Conservation (phyloP, 257 asterid species). For the Primulina tabacum region DNA sequence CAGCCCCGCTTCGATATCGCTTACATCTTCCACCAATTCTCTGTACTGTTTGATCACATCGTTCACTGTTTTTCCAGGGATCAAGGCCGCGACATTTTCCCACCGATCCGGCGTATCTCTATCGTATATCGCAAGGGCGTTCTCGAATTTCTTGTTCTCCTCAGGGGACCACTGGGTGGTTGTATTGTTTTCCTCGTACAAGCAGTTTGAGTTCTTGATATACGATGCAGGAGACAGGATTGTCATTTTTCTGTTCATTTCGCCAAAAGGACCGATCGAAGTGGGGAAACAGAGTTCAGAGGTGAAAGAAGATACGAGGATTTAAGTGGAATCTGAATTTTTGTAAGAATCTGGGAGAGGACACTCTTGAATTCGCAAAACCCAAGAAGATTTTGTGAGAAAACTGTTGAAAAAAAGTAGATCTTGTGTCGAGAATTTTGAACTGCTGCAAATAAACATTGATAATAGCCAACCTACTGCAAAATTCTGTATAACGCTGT, state of each 20-base stretch:
- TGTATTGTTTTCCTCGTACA: conserved; percentile 47
- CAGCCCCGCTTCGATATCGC: conserved; percentile 73
- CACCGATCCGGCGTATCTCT: conserved; percentile 85
- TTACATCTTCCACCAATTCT: conserved; percentile 64
- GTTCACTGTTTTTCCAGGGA: conserved; percentile 64
- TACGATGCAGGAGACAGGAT: conserved; percentile 41
- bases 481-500: neutral
- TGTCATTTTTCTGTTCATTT: conserved; percentile 57
- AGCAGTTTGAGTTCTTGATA: conserved; percentile 43
- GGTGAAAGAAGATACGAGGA: neutral
- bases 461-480: neutral
- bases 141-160: conserved; percentile 75
- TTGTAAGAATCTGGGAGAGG: conserved; percentile 65
- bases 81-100: conserved; percentile 75
- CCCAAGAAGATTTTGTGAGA: conserved; percentile 38
- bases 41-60: conserved; percentile 71
- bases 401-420: conserved; percentile 26
- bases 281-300: neutral
- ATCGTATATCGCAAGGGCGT: conserved; percentile 72
- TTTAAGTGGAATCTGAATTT: conserved; percentile 36
- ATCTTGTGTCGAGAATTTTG: conserved; percentile 36
- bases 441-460: conserved; percentile 7
- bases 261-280: neutral
- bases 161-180: conserved; percentile 61
- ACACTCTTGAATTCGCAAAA: conserved; percentile 44